Evolutionary conservation across 106 monocot species (phyloP), one percentile per base, ranked within the genome.

Genomic region (Agapanthus africanus): DNA sequence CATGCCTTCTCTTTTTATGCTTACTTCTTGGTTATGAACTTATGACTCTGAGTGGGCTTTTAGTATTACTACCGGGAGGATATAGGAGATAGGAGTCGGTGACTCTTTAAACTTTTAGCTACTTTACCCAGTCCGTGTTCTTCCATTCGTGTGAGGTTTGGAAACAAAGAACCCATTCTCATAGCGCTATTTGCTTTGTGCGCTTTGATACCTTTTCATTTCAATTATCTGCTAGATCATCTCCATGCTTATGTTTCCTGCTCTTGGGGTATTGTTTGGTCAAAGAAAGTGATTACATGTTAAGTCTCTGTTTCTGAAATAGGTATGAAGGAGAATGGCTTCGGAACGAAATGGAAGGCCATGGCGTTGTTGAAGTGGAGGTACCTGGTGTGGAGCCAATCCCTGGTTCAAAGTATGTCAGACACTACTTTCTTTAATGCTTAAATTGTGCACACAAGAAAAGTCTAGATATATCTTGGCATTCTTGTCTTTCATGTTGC

Each of bases 291-390:
- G 30, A 57, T 59, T 4, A 30, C 32, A 13, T 27, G 30, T 13
- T 63, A 34, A 34, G n/a, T 40, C n/a, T n/a, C 63, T 32, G 4
- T 65, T 44, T 40, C 25, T 38, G 16, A 26, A 75, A 30, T 66
- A 91, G 91, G 76, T 91, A 91, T 59, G 91, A 91, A 78, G 91
- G 91, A 35, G 91, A 91, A 67, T 91, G 91, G 91, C 79, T 87
- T 73, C 84, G 79, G 68, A 91, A 91, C 70, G 63, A 67, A 54
- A 91, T 91, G 91, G 91, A 91, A 61, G 91, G 91, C 50, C 87
- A 91, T 72, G 91, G 91, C 33, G 82, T 91, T 73, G 78, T 91
- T 56, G 91, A 91, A 73, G 87, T 87, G 61, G 91, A 91, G 16
- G 82, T 91, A 78, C 91, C 91, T 65, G 87, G 70, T 26, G 75